These are phyloP conservation scores for Pythium phragmiticola DNA, from an alignment of 352 stramenopile genomes.

Conservation along the genomic window DNA sequence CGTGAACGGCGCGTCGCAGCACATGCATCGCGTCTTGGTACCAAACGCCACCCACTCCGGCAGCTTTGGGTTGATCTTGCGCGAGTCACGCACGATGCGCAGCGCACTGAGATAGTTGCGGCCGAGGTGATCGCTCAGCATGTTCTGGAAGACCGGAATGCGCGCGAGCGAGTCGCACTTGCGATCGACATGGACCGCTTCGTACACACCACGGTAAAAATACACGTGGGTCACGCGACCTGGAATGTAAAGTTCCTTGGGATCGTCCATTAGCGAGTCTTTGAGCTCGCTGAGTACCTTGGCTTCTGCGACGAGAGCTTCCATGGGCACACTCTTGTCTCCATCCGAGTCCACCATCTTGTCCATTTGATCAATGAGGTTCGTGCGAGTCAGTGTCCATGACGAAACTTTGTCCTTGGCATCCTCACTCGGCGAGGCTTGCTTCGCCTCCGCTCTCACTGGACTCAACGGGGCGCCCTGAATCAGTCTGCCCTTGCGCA, in stretches of 20 bases:
- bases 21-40: conserved; percentile 86
- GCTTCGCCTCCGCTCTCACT: conserved; percentile 21
- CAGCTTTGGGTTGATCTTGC: conserved; percentile 49
- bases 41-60: conserved; percentile 78
- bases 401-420: conserved; percentile 43
- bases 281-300: conserved; percentile 56
- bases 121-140: conserved; percentile 82
- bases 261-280: conserved; percentile 50
- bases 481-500: conserved; percentile 29
- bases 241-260: conserved; percentile 78
- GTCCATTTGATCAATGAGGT: conserved; percentile 78
- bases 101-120: conserved; percentile 80
- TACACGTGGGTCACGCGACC: conserved; percentile 77
- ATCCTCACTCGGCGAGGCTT: neutral
- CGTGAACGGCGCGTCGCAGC: conserved; percentile 85
- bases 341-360: conserved; percentile 37
- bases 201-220: conserved; percentile 77
- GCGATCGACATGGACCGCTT: conserved; percentile 78
- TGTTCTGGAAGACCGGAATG: conserved; percentile 85
- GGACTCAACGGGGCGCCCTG: conserved; percentile 2
- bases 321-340: conserved; percentile 31
- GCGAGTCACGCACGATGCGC: conserved; percentile 72
- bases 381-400: conserved; percentile 72
- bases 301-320: conserved; percentile 48
- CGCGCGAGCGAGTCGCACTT: conserved; percentile 68